Base-by-base conservation (phyloP, 2,329 filamentous ascomycete genomes). In the Talaromyces sp. region DNA sequence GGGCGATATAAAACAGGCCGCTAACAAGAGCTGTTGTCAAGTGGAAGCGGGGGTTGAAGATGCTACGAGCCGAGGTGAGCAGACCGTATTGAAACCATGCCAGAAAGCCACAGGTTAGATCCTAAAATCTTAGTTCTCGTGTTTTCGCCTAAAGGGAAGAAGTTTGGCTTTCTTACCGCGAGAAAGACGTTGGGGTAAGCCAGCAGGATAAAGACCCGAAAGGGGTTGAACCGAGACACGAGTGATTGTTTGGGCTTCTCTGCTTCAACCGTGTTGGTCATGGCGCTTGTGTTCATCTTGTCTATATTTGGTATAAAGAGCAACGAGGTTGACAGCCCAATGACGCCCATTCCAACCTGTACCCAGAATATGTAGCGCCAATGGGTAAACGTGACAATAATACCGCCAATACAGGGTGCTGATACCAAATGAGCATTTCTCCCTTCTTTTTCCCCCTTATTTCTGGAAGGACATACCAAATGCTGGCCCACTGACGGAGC, bases 281-380 rank as follows among this genome's bases (percentile, higher is more conserved):
- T 68, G 70, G 40, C 72, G 67, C 1, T 79, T 1, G 83, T 83
- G 5, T 80, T 77, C 3, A 90, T 78, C 51, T 89, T 86, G 7
- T 83, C 78, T n/a, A 83, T 91, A 70, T 90, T 88, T 0, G 88
- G 88, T 1, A 92, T 81, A 5, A 91, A 78, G 65, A 91, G 84
- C 63, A 86, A 80, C 16, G 89, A 83, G 0, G 87, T 81, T 0
- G 86, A 40, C 0, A 83, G 78, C 0, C 85, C 88, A 0, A 84
- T 70, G 1, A 83, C 87, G 0, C 87, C 86, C 54, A 92, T 81
- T 0, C 82, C 89, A 1, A 87, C 86, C 71, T 93, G 90, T 0
- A 92, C 78, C 87, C 89, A 92, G 77, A 91, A 92, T 62, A 92
- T 92, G 60, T 85, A 84, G 23, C 89, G 84, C 90, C 90, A 94